Evolutionary conservation across 2,329 filamentous ascomycete species (phyloP), one percentile per base, ranked within the genome.

Genomic region (Epichloe coenophiala): DNA sequence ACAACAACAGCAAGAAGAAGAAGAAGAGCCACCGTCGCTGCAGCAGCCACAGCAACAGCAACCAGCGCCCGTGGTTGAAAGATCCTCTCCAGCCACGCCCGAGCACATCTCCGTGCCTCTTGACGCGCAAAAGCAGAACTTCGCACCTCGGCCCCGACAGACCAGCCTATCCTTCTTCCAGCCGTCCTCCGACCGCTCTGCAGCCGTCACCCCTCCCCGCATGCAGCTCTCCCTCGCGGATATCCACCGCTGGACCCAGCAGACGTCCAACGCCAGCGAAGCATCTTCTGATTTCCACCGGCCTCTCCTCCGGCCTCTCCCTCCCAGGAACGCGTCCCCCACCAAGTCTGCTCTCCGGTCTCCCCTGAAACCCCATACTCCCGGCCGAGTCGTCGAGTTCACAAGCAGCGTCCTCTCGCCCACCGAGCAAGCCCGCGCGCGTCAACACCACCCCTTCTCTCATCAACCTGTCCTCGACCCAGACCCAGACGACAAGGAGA

Each of bases 311-410:
- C 71, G 72, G 6, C 72, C 74, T 2, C 64, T 73, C 3, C 76
- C 76, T 12, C 68, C 72, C 48, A 72, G 69, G 53, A 68, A 71
- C n/a, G 71, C 72, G 4, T 80, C 77, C 1, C 78, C 78, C 0
- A 68, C 63, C 8, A 81, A 81, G 58, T 81, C 78, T 1, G 76
- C 71, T 55, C 63, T 81, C 23, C 72, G 78, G 17, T 78, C 77
- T 4, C 75, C 77, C 0, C 59, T 77, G 17, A 81, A 81, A 57
- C 72, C 75, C 3, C 77, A 72, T 54, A 80, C 75, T 2, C 76
- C 75, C 1, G 78, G 78, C 4, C 72, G 75, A 0, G 74, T 80
- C 1, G 78, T 81, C 13, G 76, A 78, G 51, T 81, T 80, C 55
- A 74, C 73, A 0, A 74, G 71, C 61, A 75, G 68, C 59, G 71